Percentiles rank a stretch among this genome's conserved stretches.
Evolutionary conservation across 495 filamentous ascomycete species (phyloP).

Genomic region (Beverwykella pulmonaria): DNA sequence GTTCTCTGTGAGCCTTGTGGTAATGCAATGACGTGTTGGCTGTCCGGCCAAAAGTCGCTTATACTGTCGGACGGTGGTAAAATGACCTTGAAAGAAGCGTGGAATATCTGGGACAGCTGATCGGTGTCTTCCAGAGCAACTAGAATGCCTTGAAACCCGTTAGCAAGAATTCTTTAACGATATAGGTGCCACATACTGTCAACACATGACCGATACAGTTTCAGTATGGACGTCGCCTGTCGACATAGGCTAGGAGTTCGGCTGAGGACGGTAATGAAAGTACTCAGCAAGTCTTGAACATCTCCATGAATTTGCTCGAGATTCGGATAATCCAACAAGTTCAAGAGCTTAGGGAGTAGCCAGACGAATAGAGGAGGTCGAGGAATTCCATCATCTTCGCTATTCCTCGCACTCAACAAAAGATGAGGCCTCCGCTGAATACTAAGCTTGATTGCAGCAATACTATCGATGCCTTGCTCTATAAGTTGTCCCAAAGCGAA

Average conservation of each 20-base stretch:
- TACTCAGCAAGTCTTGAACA: conserved; percentile 39
- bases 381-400: conserved; percentile 49
- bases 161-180: neutral
- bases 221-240: conserved; percentile 24
- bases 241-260: conserved; percentile 29
- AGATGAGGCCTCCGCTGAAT: conserved; percentile 74
- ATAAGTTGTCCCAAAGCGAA: conserved; percentile 60
- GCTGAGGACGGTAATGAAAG: conserved; percentile 19
- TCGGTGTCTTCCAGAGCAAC: conserved; percentile 4
- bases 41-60: conserved; percentile 39
- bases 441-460: conserved; percentile 71
- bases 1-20: conserved; percentile 40
- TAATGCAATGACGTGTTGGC: conserved; percentile 37
- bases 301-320: conserved; percentile 28
- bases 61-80: conserved; percentile 40
- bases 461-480: conserved; percentile 63
- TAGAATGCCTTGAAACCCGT: conserved; percentile 19
- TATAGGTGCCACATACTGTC: conserved; percentile 37
- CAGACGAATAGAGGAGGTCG: conserved; percentile 73
- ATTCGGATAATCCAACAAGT: conserved; percentile 52
- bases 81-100: conserved; percentile 12
- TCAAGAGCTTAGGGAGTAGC: conserved; percentile 68
- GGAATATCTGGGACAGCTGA: neutral
- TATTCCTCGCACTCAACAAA: conserved; percentile 55
- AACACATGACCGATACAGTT: conserved; percentile 37